These are phyloP conservation scores for Penicillium cosmopolitanum DNA, from an alignment of 495 filamentous ascomycete genomes.

Conservation along the genomic window DNA sequence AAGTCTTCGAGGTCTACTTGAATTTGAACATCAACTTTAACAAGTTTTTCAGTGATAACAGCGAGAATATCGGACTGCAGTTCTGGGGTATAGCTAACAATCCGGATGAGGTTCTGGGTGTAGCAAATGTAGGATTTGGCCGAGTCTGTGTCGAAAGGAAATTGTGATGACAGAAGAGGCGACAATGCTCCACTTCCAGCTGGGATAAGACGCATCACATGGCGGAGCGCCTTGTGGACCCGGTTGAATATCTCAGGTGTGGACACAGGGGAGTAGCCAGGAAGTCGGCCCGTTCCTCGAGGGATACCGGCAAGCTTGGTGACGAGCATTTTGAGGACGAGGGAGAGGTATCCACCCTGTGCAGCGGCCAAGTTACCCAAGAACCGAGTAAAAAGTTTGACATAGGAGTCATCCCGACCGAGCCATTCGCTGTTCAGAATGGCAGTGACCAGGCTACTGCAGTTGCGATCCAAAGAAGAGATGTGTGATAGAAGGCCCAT, in stretches of 20 bases:
- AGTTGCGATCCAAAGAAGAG: conserved; percentile 70
- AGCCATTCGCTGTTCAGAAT: conserved; percentile 82
- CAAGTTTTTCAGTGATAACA: conserved; percentile 77
- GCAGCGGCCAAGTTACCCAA: conserved; percentile 79
- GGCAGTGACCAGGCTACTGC: conserved; percentile 71
- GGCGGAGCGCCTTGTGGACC: conserved; percentile 73
- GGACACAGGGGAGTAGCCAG: conserved; percentile 61
- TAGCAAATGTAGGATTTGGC: conserved; percentile 75
- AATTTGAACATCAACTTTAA: conserved; percentile 93
- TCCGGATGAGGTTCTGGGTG: conserved; percentile 73
- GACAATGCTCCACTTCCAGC: conserved; percentile 72
- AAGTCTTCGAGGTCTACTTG: conserved; percentile 89
- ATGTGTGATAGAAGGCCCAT: conserved; percentile 75
- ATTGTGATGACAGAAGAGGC: conserved; percentile 63
- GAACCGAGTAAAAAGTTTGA: conserved; percentile 77
- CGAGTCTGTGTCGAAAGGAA: conserved; percentile 74
- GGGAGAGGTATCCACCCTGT: conserved; percentile 65
- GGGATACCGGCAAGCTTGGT: conserved; percentile 65
- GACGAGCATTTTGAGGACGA: conserved; percentile 78
- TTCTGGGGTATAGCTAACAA: conserved; percentile 76
- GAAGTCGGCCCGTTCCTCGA: conserved; percentile 57
- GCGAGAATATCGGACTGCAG: conserved; percentile 82
- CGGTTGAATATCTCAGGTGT: conserved; percentile 65
- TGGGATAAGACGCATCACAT: conserved; percentile 76
- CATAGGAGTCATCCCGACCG: conserved; percentile 78